Conservation (phyloP, 768 basidiomycete species). For the Mycena alexandri region DNA sequence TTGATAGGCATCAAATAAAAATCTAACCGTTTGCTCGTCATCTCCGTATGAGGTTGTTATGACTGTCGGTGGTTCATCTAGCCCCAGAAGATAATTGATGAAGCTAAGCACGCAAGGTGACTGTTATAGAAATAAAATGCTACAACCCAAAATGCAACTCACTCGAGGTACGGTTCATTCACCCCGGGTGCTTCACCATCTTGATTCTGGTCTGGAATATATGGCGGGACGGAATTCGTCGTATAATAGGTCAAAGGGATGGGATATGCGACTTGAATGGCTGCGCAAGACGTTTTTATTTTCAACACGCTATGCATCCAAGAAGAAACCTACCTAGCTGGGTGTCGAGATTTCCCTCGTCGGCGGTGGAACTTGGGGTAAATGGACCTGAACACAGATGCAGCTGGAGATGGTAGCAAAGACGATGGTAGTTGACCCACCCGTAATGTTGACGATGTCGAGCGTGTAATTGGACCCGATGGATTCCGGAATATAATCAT, state of each 20-base stretch:
- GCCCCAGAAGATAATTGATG: conserved; percentile 50
- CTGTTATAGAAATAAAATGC: background rate
- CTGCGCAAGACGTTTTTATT: too few relatives aligned
- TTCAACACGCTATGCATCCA: too few relatives aligned
- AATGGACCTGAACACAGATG: conserved; percentile 25
- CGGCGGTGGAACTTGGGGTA: background rate
- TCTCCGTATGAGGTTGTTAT: conserved; percentile 57
- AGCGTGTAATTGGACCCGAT: conserved; percentile 53
- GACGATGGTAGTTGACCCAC: background rate
- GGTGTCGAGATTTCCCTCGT: conserved; percentile 58
- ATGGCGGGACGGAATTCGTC: conserved; percentile 60
- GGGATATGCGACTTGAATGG: conserved; percentile 59
- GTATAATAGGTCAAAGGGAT: conserved; percentile 58
- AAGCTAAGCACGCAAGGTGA: conserved; percentile 41
- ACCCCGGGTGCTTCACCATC: conserved; percentile 43
- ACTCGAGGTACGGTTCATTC: conserved; percentile 58
- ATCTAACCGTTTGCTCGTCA: conserved; percentile 41
- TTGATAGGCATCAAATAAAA: too few relatives aligned
- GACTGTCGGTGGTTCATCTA: conserved; percentile 51
- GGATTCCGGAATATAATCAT: conserved; percentile 45
- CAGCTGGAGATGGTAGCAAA: too few relatives aligned
- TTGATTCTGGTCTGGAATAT: conserved; percentile 48
- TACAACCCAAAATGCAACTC: background rate
- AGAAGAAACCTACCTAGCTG: conserved; percentile 56
- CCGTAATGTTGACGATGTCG: conserved; percentile 56